Base-by-base conservation (phyloP, 495 filamentous ascomycete species). In the Annulohypoxylon bovei region DNA sequence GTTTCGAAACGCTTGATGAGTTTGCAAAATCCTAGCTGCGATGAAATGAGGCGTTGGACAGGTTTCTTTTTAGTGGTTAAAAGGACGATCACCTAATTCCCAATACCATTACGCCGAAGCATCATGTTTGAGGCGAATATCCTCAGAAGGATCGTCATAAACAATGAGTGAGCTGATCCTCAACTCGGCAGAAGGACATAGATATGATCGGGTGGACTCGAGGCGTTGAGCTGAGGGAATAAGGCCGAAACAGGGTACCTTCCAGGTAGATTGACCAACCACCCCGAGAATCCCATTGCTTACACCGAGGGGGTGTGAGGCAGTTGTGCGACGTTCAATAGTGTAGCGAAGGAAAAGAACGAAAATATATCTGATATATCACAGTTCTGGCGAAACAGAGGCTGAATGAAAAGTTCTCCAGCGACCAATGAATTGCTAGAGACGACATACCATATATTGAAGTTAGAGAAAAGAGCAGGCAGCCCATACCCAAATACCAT, bases 171-270 rank as follows among this genome's bases (percentile, higher is more conserved):
- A 46, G 33, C 49, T 22, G 22, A 60, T 63, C 39, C 57, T 57
- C 37, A 37, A 46, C 23, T 32, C 23, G 67, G 18, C 32, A 28
- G 46, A 27, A 57, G 37, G 57, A 53, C 20, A 40, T 30, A 67
- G 47, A 67, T 56, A 56, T 64, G 63, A 67, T 54, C 57, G 53
- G 42, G 53, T 63, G 54, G 46, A 28, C 54, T 52, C 25, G 59
- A 64, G 62, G 69, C 69, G 63, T 72, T 18, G 47, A 72, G 69
- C 69, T 72, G 69, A 72, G 59, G 59, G 69, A 72, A 72, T 64
- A 72, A 60, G 27, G 59, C 69, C 69, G 64, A 72, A 67, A 67
- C 46, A 55, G 37, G 64, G 47, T 60, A 30, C 12, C 52, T 59
- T 14, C 30, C 57, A 56, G 35, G 57, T 35, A 22, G 62, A 62